These are phyloP conservation scores for Sabuloglossum arenarium DNA, from an alignment of 495 filamentous ascomycete genomes.

Conservation along the genomic window DNA sequence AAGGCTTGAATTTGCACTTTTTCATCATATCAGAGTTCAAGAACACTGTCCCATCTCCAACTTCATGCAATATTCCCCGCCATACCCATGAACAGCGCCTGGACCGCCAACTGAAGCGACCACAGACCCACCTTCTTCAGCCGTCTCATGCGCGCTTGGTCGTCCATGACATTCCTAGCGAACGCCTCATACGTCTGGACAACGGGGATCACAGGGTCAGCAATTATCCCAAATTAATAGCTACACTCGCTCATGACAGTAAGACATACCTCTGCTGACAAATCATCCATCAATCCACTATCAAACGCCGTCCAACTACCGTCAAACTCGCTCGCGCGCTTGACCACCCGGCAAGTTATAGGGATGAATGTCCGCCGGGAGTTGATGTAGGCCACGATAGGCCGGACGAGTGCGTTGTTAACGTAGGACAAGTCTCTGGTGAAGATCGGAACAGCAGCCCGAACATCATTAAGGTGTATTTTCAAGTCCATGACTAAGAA, in stretches of 20 bases:
- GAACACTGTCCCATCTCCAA: too few species aligned
- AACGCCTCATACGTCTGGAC: conserved; percentile 83
- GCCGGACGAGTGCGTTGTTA: conserved; percentile 83
- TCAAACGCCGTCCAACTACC: conserved; percentile 92
- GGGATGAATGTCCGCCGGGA: conserved; percentile 83
- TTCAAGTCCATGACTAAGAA: conserved; percentile 79
- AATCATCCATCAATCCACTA: conserved; percentile 83
- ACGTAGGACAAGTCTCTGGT: conserved; percentile 80
- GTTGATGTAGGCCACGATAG: conserved; percentile 99
- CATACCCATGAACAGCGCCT: conserved; percentile 90
- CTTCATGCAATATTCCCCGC: conserved; percentile 57
- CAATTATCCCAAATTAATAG: not conserved
- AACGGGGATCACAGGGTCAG: not conserved
- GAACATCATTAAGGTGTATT: conserved; percentile 78
- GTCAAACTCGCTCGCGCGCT: conserved; percentile 71
- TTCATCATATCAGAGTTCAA: too few species aligned
- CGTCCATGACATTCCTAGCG: conserved; percentile 67
- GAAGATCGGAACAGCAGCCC: conserved; percentile 80
- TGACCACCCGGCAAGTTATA: conserved; percentile 82
- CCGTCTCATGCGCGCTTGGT: conserved; percentile 61
- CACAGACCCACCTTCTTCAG: conserved; percentile 94
- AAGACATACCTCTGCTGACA: conserved; percentile 55
- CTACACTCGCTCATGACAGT: not conserved
- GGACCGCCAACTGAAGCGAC: conserved; percentile 75
- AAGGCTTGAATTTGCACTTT: too few species aligned